Evolutionary conservation across 768 basidiomycete species (phyloP).

Genomic region (Lyophyllum decastes): DNA sequence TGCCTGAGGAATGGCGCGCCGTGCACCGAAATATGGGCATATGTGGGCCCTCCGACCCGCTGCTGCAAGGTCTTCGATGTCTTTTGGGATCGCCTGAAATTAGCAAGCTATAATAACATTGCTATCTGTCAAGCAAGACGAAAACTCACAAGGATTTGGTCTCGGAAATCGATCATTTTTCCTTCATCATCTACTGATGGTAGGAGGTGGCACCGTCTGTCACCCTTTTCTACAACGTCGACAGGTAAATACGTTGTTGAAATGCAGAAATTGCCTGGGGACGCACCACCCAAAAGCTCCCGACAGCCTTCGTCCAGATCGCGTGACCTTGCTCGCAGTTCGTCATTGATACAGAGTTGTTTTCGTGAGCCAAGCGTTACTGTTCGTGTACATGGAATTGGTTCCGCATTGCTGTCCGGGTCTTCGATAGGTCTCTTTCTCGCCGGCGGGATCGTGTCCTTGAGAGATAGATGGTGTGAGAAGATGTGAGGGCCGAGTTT

Average conservation of each 20-base stretch:
- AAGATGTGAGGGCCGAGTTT: slow-evolving; percentile 40
- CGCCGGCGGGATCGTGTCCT: slow-evolving; percentile 8
- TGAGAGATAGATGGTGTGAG: slow-evolving; percentile 24
- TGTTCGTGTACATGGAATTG: slow-evolving; percentile 44
- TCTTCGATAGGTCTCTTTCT: slow-evolving; percentile 28
- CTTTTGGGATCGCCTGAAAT: slow-evolving; percentile 79
- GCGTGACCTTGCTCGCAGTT: slow-evolving; percentile 56
- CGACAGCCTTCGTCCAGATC: slow-evolving; percentile 90
- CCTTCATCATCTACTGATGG: slow-evolving; percentile 70
- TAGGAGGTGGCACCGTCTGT: slow-evolving; percentile 74
- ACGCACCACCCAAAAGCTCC: slow-evolving; percentile 71
- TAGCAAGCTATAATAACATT: neutral
- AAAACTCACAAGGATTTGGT: slow-evolving; percentile 74
- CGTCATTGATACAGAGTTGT: slow-evolving; percentile 91
- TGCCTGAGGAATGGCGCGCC: slow-evolving; percentile 86
- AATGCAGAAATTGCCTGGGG: neutral
- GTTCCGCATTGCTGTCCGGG: slow-evolving; percentile 21
- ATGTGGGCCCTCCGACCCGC: slow-evolving; percentile 67
- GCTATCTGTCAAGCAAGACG: neutral
- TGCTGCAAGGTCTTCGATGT: slow-evolving; percentile 88
- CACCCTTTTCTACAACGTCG: slow-evolving; percentile 56
- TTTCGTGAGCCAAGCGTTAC: slow-evolving; percentile 91
- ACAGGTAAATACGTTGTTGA: neutral
- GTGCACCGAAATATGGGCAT: slow-evolving; percentile 93
- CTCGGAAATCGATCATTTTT: slow-evolving; percentile 79